Conservation (phyloP, 1,139 yeast species). For the Geotrichum bryndzae region DNA sequence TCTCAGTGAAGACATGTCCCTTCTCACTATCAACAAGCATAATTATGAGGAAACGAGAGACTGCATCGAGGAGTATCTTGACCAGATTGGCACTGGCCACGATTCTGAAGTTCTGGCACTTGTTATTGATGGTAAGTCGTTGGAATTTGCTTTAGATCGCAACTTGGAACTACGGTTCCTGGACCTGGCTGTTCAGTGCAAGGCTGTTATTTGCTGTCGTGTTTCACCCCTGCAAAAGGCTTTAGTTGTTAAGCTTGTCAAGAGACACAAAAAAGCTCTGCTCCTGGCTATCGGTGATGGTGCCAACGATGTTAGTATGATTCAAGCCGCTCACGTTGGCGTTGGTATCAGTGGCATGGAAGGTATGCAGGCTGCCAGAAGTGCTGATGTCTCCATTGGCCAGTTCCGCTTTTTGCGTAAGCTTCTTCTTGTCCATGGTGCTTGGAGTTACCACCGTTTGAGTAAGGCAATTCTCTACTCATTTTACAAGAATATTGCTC, state of each 20-base stretch:
- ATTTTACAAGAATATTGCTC: slow-evolving; percentile 89
- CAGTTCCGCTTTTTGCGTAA: slow-evolving; percentile 85
- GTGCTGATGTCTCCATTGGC: slow-evolving; percentile 96
- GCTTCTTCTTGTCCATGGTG: slow-evolving; percentile 84
- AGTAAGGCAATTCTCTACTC: slow-evolving; percentile 89
- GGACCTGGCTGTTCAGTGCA: slow-evolving; percentile 78
- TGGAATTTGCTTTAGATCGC: slow-evolving; percentile 75
- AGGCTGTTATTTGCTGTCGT: slow-evolving; percentile 94
- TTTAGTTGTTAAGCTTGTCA: slow-evolving; percentile 85
- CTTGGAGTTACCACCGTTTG: slow-evolving; percentile 95
- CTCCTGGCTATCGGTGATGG: slow-evolving; percentile 96
- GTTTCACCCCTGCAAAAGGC: slow-evolving; percentile 98
- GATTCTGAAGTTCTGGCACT: slow-evolving; percentile 82
- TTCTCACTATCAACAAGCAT: slow-evolving; percentile 83
- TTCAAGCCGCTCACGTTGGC: slow-evolving; percentile 98
- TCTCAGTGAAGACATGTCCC: slow-evolving; percentile 91
- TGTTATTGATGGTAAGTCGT: slow-evolving; percentile 88
- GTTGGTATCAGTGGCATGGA: slow-evolving; percentile 98
- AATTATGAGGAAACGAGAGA: slow-evolving; percentile 64
- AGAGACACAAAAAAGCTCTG: slow-evolving; percentile 63
- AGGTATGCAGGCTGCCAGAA: slow-evolving; percentile 98
- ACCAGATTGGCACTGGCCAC: slow-evolving; percentile 60
- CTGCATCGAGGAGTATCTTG: slow-evolving; percentile 68
- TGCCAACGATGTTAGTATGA: slow-evolving; percentile 97
- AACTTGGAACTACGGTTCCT: slow-evolving; percentile 74